Base-by-base conservation (phyloP, 208 protist species). In the Acanthamoeba lenticulata region DNA sequence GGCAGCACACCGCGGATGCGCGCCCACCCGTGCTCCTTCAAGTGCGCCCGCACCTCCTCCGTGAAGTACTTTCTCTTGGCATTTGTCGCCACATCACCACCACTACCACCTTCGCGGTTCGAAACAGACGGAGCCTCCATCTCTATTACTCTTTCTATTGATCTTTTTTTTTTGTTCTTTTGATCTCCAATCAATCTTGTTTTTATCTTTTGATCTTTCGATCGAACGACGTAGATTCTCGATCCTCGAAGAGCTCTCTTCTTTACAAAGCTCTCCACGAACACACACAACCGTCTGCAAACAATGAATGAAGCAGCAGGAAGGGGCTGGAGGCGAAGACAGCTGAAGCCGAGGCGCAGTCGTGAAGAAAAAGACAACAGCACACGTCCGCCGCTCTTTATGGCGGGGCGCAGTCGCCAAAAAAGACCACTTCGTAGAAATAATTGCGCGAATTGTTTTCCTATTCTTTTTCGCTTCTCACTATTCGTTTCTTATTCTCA, bases 21-120 rank as follows among this genome's bases (percentile, higher is more conserved):
- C 1, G 74, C 74, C 74, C 74, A 83, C 11, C 74, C 74, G 42
- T 83, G 74, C 42, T 44, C 42, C 74, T 83, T 52, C 74, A 83
- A 29, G 27, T 83, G 74, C 38, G 17, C 27, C 19, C 74, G 7
- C 74, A 83, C 74, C 19, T 83, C 74, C 11, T 5, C 40, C 24
- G 74, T 83, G 74, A 83, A 83, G 74, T 83, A 83, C 27, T 0
- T 44, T n/a, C n/a, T n/a, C n/a, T n/a, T n/a, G n/a, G n/a, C n/a
- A n/a, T n/a, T n/a, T 7, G 55, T 27, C 55, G 13, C 55, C 45
- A 52, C 9, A 27, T n/a, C 55, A 24, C 17, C 55, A 62, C 17
- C 55, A 60, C 52, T 21, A 60, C 11, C 17, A 60, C 19, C 52
- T n/a, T n/a, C n/a, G n/a, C n/a, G n/a, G n/a, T n/a, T n/a, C n/a